Conservation (phyloP, 805 yeast genomes). For the Pichia kluyveri region DNA sequence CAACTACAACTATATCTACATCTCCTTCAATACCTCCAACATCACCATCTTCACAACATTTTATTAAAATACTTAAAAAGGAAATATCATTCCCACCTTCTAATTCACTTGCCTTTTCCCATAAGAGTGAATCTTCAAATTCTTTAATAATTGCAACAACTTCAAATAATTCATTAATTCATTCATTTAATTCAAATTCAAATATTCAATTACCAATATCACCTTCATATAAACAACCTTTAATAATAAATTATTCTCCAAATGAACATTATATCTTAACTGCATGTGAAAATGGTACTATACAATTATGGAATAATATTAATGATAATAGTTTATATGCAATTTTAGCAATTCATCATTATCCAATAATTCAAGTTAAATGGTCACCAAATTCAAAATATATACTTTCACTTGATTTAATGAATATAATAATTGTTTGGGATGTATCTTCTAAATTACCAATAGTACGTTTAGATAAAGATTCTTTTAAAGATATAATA, state of each 20-base stretch:
- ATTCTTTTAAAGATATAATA: not conserved
- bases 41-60: slow-evolving; percentile 10
- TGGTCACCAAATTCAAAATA: slow-evolving; percentile 55
- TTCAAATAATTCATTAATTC: slow-evolving; percentile 19
- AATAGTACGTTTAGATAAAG: slow-evolving; percentile 35
- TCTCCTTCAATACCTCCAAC: not conserved
- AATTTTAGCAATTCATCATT: slow-evolving; percentile 41
- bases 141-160: slow-evolving; percentile 45
- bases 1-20: not conserved
- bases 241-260: slow-evolving; percentile 52
- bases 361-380: slow-evolving; percentile 44
- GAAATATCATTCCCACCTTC: slow-evolving; percentile 33
- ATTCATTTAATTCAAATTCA: slow-evolving; percentile 15
- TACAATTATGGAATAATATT: slow-evolving; percentile 56
- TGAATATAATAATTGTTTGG: slow-evolving; percentile 54
- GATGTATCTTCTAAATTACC: slow-evolving; percentile 47
- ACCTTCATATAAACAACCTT: slow-evolving; percentile 16
- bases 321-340: slow-evolving; percentile 57
- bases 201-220: slow-evolving; percentile 17
- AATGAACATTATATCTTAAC: slow-evolving; percentile 55
- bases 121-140: slow-evolving; percentile 33
- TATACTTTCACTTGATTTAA: slow-evolving; percentile 52
- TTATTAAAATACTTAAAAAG: slow-evolving; percentile 33
- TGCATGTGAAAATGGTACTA: slow-evolving; percentile 60
- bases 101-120: slow-evolving; percentile 47